Conservation (phyloP, 2,329 filamentous ascomycete genomes). For the Scedosporium dehoogii region DNA sequence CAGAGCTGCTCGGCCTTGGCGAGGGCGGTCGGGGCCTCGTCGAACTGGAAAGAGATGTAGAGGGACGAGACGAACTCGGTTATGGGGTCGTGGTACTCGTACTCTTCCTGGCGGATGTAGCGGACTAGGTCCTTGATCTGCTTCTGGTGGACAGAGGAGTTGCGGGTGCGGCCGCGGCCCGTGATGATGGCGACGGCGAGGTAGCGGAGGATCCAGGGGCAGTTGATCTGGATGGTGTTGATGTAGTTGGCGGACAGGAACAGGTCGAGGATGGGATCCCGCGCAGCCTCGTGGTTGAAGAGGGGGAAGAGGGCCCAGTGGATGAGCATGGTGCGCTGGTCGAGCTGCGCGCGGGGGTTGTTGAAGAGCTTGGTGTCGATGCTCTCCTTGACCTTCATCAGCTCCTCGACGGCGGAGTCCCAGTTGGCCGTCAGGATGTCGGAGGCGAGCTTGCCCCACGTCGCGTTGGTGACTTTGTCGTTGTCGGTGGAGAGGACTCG, state of each 20-base stretch:
- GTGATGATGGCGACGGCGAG: conserved; percentile 91
- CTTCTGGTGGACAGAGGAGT: conserved; percentile 86
- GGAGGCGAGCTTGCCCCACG: conserved; percentile 94
- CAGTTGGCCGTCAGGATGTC: conserved; percentile 94
- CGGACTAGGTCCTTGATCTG: conserved; percentile 96
- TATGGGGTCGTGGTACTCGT: conserved; percentile 94
- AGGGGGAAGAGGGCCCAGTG: conserved; percentile 99
- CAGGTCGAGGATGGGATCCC: conserved; percentile 85
- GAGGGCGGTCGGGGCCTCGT: conserved; percentile 87
- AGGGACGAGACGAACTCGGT: conserved; percentile 95
- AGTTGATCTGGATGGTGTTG: conserved; percentile 98
- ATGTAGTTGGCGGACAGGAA: conserved; percentile 97
- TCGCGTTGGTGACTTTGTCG: conserved; percentile 91
- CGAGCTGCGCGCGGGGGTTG: conserved; percentile 90
- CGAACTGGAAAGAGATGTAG: conserved; percentile 79
- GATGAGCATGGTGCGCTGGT: conserved; percentile 92
- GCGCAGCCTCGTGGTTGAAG: conserved; percentile 91
- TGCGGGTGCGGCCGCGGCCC: conserved; percentile 71
- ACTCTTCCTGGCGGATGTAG: conserved; percentile 91
- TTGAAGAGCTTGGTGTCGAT: conserved; percentile 95
- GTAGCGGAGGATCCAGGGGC: conserved; percentile 94
- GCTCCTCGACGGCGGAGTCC: conserved; percentile 86
- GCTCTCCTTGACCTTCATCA: conserved; percentile 79
- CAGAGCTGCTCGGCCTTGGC: conserved; percentile 82
- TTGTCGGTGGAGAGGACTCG: conserved; percentile 96